A percentile compares a stretch with the other conserved stretches of the same genome.
Conservation (phyloP, 805 yeast species). For the Teunomyces stri region DNA sequence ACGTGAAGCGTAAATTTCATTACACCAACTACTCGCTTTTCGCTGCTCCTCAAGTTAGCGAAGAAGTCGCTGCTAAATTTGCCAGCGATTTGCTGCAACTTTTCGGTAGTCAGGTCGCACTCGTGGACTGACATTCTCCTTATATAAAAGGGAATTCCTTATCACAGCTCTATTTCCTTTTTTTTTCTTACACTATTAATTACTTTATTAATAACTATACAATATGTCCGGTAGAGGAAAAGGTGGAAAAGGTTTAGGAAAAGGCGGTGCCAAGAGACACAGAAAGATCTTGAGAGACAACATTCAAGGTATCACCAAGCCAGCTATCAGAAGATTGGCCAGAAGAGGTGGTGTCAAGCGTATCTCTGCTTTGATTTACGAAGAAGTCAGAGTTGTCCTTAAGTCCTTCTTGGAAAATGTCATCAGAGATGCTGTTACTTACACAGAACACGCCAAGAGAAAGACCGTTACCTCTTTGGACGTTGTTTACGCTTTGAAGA, state of each 20-base stretch:
- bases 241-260: constrained; percentile 99
- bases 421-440: constrained; percentile 98
- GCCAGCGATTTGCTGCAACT: not conserved
- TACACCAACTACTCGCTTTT: not conserved
- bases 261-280: constrained; percentile 99
- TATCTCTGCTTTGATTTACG: constrained; percentile 97
- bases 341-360: constrained; percentile 99
- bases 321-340: constrained; percentile 99
- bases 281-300: constrained; percentile 99
- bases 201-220: constrained; percentile 14
- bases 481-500: constrained; percentile 98
- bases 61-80: not conserved
- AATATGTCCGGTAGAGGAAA: constrained; percentile 98
- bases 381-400: constrained; percentile 96
- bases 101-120: constrained; percentile 9
- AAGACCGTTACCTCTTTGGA: constrained; percentile 98
- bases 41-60: constrained; percentile 1
- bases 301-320: constrained; percentile 99
- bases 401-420: constrained; percentile 95
- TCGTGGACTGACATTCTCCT: not conserved
- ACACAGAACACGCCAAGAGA: constrained; percentile 99
- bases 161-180: constrained; percentile 3
- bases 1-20: not conserved
- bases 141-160: constrained; percentile 3
- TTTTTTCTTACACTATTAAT: constrained; percentile 13